phyloP scores from a whole-genome alignment of 2,329 filamentous ascomycete species.

The Trichophyton mentagrophytes region DNA sequence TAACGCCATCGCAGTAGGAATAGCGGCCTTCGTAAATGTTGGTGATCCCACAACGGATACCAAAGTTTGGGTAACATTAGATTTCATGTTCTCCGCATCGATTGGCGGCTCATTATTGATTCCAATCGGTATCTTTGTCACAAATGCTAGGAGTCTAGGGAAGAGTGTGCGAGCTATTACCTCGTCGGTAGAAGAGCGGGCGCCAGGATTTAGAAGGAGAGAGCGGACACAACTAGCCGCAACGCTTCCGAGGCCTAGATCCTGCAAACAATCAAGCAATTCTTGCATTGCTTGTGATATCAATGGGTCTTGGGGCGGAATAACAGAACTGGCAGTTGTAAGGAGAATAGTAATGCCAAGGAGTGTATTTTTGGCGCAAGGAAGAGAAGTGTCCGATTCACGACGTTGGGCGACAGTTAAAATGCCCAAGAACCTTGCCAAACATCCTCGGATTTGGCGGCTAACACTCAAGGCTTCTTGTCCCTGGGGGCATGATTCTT shows the following conservation, averaged over 20 bases:
- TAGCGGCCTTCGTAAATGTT: constrained; percentile 19
- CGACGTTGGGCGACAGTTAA: constrained; percentile 37
- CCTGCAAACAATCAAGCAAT: constrained; percentile 65
- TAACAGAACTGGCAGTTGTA: constrained; percentile 60
- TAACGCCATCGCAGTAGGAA: constrained; percentile 52
- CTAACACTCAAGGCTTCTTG: constrained; percentile 38
- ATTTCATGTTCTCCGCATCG: constrained; percentile 64
- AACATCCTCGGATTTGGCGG: constrained; percentile 67
- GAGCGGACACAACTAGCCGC: constrained; percentile 82
- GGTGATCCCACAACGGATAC: constrained; percentile 52
- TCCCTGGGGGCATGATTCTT: constrained; percentile 26
- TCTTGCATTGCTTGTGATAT: constrained; percentile 65
- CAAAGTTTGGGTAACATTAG: constrained; percentile 60
- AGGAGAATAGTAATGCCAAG: constrained; percentile 81
- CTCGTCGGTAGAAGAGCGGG: constrained; percentile 52
- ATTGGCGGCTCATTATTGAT: constrained; percentile 47
- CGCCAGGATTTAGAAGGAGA: constrained; percentile 55
- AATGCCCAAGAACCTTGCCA: constrained; percentile 71
- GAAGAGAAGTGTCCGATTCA: constrained; percentile 57
- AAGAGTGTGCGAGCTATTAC: constrained; percentile 62
- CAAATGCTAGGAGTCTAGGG: constrained; percentile 63
- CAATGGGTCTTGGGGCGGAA: constrained; percentile 62
- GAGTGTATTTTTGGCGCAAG: constrained; percentile 86
- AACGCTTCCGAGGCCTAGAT: constrained; percentile 56
- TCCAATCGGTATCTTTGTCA: constrained; percentile 40